Evolutionary conservation across 1,139 yeast species (phyloP).

Genomic region (Suhomyces terraborum): DNA sequence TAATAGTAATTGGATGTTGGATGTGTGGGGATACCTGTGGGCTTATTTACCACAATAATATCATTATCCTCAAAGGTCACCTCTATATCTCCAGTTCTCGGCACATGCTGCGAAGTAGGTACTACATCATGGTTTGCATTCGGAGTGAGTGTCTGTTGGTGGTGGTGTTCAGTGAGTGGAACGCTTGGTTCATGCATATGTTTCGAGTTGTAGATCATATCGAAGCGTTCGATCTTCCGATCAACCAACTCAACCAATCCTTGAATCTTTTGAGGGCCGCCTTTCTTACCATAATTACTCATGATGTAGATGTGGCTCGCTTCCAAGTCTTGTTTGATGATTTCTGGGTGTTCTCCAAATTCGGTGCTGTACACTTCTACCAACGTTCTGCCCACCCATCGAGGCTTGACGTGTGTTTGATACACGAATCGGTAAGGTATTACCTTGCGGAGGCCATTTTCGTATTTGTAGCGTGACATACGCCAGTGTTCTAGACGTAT

Average conservation of each 20-base stretch:
- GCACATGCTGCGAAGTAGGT: no score
- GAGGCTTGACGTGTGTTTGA: constrained; percentile 45
- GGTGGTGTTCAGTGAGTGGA: constrained; percentile 33
- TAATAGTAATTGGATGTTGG: constrained; percentile 68
- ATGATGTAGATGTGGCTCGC: constrained; percentile 30
- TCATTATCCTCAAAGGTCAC: constrained; percentile 50
- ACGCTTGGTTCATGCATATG: constrained; percentile 71
- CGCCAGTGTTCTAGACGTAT: no score
- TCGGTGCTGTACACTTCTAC: constrained; percentile 46
- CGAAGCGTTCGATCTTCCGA: constrained; percentile 45
- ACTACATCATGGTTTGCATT: no score
- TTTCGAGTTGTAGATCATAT: constrained; percentile 45
- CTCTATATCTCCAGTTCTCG: constrained; percentile 14
- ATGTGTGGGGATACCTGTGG: constrained; percentile 78
- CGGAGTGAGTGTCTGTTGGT: no score
- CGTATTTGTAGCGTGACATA: constrained; percentile 23
- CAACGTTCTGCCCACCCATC: constrained; percentile 52
- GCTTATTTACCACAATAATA: constrained; percentile 66
- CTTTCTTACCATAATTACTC: constrained; percentile 30
- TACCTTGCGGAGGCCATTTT: constrained; percentile 48
- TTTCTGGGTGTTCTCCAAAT: constrained; percentile 39
- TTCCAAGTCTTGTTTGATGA: constrained; percentile 28
- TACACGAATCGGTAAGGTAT: constrained; percentile 46
- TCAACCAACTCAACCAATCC: constrained; percentile 27
- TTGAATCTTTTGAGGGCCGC: constrained; percentile 20